Base-by-base conservation (phyloP, 768 basidiomycete genomes). In the Podaxis carcinomalis region DNA sequence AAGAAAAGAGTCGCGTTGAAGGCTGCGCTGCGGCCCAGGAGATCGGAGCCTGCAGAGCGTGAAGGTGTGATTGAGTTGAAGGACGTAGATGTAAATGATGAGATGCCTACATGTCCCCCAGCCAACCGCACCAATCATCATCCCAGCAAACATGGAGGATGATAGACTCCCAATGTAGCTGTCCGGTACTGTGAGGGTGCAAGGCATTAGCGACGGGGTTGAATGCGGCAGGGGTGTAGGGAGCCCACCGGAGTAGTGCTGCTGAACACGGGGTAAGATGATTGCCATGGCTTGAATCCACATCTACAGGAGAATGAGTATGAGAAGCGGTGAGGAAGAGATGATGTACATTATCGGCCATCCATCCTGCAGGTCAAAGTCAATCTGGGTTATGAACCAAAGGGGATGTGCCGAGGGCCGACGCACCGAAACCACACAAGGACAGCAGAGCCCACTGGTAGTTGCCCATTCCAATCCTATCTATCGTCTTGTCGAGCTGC, bases 1-100 rank as follows among this genome's bases (percentile, higher is more conserved):
- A 98, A 86, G 72, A 92, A 89, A 1, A 99, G 82, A 0, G 97
- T 98, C 1, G 87, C 83, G 64, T 98, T 97, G 77, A 98, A 99
- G 0, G 95, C 95, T 2, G 89, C 76, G 58, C 86, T 90, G 40
- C 96, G 87, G 2, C 97, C 97, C 68, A 92, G 76, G 4, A 96
- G 74, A 72, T 98, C 96, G 9, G 95, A 95, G 64, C 89, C 86
- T 84, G 56, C 19, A 14, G 2, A 3, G 36, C 23, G 52, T 32
- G 40, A 25, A 44, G 16, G n/a, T 23, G 27, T 39, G 21, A 52
- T 16, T 55, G 32, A 62, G 51, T 51, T 9, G 13, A 59, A 47
- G 27, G 55, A 25, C 21, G 16, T 35, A 49, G 28, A 3, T 25
- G 6, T 56, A 32, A 51, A 21, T 37, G 19, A 21, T 10, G n/a